phyloP scores from a whole-genome alignment of 371 early-diverging fungal species.

The Amoeboaphelidium occidentale region DNA sequence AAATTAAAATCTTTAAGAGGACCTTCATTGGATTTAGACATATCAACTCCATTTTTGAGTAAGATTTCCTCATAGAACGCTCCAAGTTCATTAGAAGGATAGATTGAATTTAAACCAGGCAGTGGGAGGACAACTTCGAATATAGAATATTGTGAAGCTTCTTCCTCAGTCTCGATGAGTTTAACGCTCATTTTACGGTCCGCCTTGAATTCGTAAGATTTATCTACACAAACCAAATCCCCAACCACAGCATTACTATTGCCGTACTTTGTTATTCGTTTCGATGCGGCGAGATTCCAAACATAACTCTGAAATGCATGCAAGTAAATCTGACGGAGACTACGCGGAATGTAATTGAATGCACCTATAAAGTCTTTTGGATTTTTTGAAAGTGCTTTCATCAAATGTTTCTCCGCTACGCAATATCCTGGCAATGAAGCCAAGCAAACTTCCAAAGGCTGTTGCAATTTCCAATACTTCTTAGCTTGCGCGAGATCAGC shows the following conservation, averaged over 20 bases:
- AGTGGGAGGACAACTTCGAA: constrained; percentile 73
- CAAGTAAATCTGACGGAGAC: constrained; percentile 69
- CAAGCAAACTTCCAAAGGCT: background rate
- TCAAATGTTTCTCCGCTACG: background rate
- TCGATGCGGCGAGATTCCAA: constrained; percentile 74
- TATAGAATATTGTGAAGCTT: constrained; percentile 36
- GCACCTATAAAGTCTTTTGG: background rate
- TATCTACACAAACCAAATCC: constrained; percentile 16
- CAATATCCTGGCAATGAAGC: background rate
- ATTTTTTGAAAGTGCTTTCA: background rate
- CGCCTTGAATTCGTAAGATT: constrained; percentile 1
- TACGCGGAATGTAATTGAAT: constrained; percentile 39
- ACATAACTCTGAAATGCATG: constrained; percentile 92
- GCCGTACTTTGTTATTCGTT: constrained; percentile 47
- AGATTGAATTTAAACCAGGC: constrained; percentile 48
- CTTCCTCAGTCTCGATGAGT: constrained; percentile 34
- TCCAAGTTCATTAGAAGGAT: constrained; percentile 49
- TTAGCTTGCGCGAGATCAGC: background rate
- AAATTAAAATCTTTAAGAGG: constrained; percentile 12
- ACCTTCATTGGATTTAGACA: constrained; percentile 14
- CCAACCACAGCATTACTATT: constrained; percentile 54
- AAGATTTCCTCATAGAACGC: constrained; percentile 36
- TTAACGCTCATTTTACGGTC: background rate
- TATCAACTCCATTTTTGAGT: constrained; percentile 34
- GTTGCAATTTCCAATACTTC: background rate